Conservation (phyloP, 1,139 yeast species). For the Debaryomyces subglobosus region DNA sequence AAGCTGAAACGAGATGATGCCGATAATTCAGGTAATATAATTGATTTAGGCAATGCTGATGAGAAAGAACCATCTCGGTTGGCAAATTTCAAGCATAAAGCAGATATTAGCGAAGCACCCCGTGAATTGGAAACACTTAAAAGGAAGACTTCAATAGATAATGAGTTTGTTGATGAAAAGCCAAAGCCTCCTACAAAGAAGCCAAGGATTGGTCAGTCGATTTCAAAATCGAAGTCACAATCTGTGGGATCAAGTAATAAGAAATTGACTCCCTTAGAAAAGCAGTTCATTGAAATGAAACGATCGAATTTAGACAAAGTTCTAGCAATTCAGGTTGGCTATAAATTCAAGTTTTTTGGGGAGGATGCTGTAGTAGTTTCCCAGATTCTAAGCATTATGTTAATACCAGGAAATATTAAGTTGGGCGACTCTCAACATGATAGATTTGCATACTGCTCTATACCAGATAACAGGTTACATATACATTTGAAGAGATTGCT, state of each 20-base stretch:
- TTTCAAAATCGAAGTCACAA: constrained; percentile 2
- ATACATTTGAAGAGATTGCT: constrained; percentile 72
- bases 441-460: constrained; percentile 79
- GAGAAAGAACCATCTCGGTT: not conserved
- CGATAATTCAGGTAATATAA: not conserved
- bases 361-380: constrained; percentile 78
- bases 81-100: constrained; percentile 1
- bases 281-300: constrained; percentile 72
- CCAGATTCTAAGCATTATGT: constrained; percentile 65
- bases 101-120: not conserved
- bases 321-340: constrained; percentile 85
- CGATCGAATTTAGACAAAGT: constrained; percentile 62
- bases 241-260: not conserved
- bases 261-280: constrained; percentile 72
- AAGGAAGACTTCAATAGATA: not conserved
- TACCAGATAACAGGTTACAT: constrained; percentile 76
- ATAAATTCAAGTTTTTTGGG: constrained; percentile 85
- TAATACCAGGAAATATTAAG: constrained; percentile 60
- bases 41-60: not conserved
- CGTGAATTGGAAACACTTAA: not conserved
- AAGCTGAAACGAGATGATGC: not conserved
- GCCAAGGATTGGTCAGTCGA: not conserved
- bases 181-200: not conserved
- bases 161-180: constrained; percentile 2
- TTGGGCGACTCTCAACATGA: constrained; percentile 54